Conservation (phyloP, 1,284 basidiomycete species). For the Apiotrichum montevideense region DNA sequence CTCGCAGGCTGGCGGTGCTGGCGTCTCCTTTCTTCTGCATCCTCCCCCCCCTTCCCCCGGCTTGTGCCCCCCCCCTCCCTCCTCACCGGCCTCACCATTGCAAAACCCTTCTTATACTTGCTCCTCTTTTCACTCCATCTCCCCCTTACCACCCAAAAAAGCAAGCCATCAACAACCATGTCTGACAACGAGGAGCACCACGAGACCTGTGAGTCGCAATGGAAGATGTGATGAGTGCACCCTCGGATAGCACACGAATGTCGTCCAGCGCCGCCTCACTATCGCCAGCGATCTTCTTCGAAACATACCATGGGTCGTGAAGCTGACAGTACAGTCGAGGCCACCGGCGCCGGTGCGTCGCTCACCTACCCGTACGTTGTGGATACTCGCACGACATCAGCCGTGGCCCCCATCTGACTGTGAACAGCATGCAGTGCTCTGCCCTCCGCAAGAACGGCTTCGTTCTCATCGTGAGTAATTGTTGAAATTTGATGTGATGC, state of each 20-base stretch:
- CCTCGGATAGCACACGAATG: no score
- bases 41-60: no score
- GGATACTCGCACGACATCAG: background rate
- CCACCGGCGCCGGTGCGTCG: conserved; percentile 66
- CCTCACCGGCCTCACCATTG: no score
- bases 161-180: conserved; percentile 50
- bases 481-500: background rate
- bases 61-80: no score
- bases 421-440: conserved; percentile 73
- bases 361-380: conserved; percentile 56
- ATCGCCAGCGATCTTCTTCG: no score
- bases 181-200: conserved; percentile 79
- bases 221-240: no score
- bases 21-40: no score
- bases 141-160: conserved; percentile 1
- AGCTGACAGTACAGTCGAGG: conserved; percentile 2
- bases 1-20: no score
- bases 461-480: conserved; percentile 67
- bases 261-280: background rate
- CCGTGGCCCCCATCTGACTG: background rate
- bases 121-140: conserved; percentile 7
- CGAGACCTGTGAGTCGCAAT: conserved; percentile 66
- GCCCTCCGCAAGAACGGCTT: conserved; percentile 85
- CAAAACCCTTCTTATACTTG: background rate
- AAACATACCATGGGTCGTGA: background rate